Percentiles rank a stretch among this genome's conserved stretches.
These are phyloP conservation scores for Diaporthe australafricana DNA, from an alignment of 2,329 filamentous ascomycete species.

Conservation along the genomic window DNA sequence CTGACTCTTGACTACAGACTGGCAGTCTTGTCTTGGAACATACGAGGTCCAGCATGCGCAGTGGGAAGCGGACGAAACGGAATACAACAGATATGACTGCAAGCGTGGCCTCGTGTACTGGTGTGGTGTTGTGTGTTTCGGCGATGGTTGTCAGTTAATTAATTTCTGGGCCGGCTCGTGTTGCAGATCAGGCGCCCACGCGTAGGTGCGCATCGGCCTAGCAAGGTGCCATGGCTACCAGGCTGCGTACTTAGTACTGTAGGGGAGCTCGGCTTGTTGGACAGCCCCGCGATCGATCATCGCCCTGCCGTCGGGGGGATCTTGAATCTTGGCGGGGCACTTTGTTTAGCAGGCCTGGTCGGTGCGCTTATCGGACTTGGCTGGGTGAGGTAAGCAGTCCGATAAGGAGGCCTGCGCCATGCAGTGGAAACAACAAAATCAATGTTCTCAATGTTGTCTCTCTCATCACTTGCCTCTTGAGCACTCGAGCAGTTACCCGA, in stretches of 20 bases:
- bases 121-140: constrained; percentile 6
- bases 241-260: neutral
- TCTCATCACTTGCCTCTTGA: no score
- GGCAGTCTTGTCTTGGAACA: neutral
- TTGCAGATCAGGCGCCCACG: constrained; percentile 31
- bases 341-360: neutral
- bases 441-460: neutral
- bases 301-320: neutral
- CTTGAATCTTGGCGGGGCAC: constrained; percentile 18
- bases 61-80: neutral
- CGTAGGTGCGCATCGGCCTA: constrained; percentile 9
- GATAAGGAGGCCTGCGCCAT: neutral
- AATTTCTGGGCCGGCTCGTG: constrained; percentile 25
- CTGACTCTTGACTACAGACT: constrained; percentile 17
- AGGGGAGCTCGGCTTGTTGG: neutral
- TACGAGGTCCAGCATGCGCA: neutral
- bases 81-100: neutral
- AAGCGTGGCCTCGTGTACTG: neutral
- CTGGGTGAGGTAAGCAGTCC: neutral
- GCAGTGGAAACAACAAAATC: neutral
- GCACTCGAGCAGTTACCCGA: no score
- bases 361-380: constrained; percentile 7
- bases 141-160: constrained; percentile 26
- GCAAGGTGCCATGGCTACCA: neutral
- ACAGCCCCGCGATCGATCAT: constrained; percentile 23